A percentile compares a stretch with the other conserved stretches of the same genome.
phyloP scores from a whole-genome alignment of 2,329 filamentous ascomycete genomes.

The Neofusicoccum laricinum region DNA sequence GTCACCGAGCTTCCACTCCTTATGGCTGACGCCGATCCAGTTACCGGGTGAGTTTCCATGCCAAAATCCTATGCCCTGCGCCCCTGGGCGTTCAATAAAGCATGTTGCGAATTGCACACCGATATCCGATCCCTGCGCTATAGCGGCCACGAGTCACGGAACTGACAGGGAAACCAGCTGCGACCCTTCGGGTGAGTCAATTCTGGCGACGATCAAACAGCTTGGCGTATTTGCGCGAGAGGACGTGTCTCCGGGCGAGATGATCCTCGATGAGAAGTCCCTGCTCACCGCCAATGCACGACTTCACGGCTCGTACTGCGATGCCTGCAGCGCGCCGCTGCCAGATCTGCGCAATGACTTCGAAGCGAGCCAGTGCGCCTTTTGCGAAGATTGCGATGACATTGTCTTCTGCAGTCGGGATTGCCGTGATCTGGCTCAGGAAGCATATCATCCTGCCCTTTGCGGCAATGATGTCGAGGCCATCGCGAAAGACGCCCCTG shows the following conservation, averaged over 20 bases:
- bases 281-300: slow-evolving; percentile 86
- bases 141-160: not conserved
- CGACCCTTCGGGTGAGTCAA: slow-evolving; percentile 44
- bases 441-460: slow-evolving; percentile 57
- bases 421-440: slow-evolving; percentile 55
- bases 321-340: slow-evolving; percentile 77
- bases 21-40: not conserved
- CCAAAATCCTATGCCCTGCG: not conserved
- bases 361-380: slow-evolving; percentile 30
- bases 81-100: slow-evolving; percentile 1
- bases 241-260: slow-evolving; percentile 73
- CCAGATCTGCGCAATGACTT: slow-evolving; percentile 40
- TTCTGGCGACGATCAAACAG: slow-evolving; percentile 64
- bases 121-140: not conserved
- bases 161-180: slow-evolving; percentile 12
- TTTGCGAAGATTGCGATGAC: slow-evolving; percentile 56
- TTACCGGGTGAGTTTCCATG: slow-evolving; percentile 19
- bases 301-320: slow-evolving; percentile 81
- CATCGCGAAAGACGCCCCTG: slow-evolving; percentile 57
- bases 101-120: not conserved
- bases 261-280: slow-evolving; percentile 77
- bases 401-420: slow-evolving; percentile 59
- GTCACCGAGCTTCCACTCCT: slow-evolving; percentile 74
- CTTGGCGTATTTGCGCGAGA: slow-evolving; percentile 86
- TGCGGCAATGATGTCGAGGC: slow-evolving; percentile 56